Evolutionary conservation across 2,329 filamentous ascomycete species (phyloP).

Genomic region (Aspergillus proliferans): DNA sequence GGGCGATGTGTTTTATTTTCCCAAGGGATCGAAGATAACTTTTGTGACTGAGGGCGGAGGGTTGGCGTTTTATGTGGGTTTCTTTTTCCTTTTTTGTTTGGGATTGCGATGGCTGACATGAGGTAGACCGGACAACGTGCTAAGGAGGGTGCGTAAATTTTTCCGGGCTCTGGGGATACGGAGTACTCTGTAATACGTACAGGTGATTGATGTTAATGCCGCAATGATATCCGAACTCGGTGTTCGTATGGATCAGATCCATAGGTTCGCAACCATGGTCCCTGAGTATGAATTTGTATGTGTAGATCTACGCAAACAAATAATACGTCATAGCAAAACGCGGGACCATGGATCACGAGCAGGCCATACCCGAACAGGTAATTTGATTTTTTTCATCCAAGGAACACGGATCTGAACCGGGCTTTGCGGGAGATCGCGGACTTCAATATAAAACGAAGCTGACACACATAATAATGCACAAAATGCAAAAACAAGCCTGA

Average conservation of each 20-base stretch:
- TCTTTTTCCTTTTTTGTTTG: neutral
- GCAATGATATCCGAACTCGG: too few species aligned
- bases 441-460: neutral
- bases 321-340: neutral
- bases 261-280: too few species aligned
- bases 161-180: too few species aligned
- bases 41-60: constrained; percentile 58
- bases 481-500: too few species aligned
- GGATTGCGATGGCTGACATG: constrained; percentile 6
- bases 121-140: constrained; percentile 26
- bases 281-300: too few species aligned
- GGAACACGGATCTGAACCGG: neutral
- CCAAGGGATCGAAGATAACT: constrained; percentile 59
- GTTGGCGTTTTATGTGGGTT: constrained; percentile 51
- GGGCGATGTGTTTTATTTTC: constrained; percentile 65
- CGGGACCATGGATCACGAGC: constrained; percentile 12
- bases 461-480: too few species aligned
- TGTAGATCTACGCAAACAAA: neutral
- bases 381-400: constrained; percentile 13
- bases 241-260: too few species aligned
- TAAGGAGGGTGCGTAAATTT: constrained; percentile 17
- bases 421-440: neutral
- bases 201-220: too few species aligned
- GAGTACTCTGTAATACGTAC: too few species aligned
- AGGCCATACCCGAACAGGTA: constrained; percentile 15